These are phyloP conservation scores for Annulohypoxylon stygium DNA, from an alignment of 495 filamentous ascomycete species.

Conservation along the genomic window DNA sequence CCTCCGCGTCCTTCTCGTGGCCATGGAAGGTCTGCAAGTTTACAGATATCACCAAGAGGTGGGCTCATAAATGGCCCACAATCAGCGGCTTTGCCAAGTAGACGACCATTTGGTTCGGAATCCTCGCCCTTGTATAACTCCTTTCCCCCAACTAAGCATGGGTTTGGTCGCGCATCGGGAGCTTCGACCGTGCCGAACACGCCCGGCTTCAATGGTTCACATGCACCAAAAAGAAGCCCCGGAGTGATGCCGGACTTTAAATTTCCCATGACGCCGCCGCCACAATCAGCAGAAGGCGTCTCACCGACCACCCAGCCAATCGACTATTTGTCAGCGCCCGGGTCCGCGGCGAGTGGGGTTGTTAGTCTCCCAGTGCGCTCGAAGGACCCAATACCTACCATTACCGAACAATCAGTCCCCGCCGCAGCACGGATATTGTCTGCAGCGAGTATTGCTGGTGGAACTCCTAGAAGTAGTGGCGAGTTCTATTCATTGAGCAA, in stretches of 20 bases:
- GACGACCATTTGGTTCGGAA: conserved; percentile 54
- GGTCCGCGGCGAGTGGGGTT: conserved; percentile 51
- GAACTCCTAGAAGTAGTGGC: conserved; percentile 86
- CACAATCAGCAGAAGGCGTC: conserved; percentile 48
- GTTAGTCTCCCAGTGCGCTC: conserved; percentile 52
- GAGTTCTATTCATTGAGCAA: conserved; percentile 96
- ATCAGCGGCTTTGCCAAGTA: conserved; percentile 58
- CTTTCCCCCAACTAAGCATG: conserved; percentile 58
- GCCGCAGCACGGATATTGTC: conserved; percentile 77
- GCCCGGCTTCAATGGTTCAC: conserved; percentile 49
- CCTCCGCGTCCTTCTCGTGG: conserved; percentile 68
- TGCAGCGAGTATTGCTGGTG: conserved; percentile 72
- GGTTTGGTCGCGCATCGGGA: conserved; percentile 54
- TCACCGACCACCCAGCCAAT: conserved; percentile 38
- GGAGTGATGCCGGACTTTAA: conserved; percentile 72
- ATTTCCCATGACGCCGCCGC: conserved; percentile 71
- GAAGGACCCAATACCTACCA: conserved; percentile 58
- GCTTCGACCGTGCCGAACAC: conserved; percentile 57
- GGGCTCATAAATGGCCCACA: conserved; percentile 47
- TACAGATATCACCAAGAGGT: conserved; percentile 78
- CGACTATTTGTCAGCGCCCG: conserved; percentile 54
- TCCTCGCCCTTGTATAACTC: conserved; percentile 63
- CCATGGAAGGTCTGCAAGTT: conserved; percentile 85
- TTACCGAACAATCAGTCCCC: conserved; percentile 69
- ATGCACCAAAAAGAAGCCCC: conserved; percentile 56